Evolutionary conservation across 306 rosid genomes (phyloP).

Genomic region (Cucumis cinereus): DNA sequence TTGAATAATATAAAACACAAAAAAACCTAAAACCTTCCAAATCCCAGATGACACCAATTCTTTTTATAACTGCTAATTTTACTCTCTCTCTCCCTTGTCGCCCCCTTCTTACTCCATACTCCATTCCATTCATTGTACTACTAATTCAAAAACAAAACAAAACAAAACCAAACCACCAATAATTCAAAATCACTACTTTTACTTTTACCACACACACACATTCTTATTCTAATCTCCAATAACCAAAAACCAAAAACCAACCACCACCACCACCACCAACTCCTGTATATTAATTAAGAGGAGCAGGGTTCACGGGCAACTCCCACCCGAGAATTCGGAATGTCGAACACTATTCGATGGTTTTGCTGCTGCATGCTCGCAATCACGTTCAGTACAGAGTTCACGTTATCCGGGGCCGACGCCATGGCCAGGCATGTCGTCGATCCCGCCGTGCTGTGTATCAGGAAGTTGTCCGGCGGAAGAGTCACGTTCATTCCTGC

Average conservation of each 20-base stretch:
- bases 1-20: neutral
- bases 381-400: slow-evolving; percentile 79
- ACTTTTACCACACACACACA: neutral
- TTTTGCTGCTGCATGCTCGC: slow-evolving; percentile 96
- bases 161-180: too few species aligned
- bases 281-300: neutral
- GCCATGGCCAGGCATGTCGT: slow-evolving; percentile 76
- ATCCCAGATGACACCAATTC: neutral
- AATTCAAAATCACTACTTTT: neutral
- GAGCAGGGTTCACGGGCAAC: slow-evolving; percentile 79
- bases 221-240: neutral
- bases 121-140: too few species aligned
- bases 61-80: too few species aligned
- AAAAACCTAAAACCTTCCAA: neutral
- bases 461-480: slow-evolving; percentile 56
- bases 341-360: slow-evolving; percentile 66
- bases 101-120: too few species aligned
- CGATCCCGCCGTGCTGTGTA: slow-evolving; percentile 64
- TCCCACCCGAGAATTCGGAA: slow-evolving; percentile 79
- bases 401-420: slow-evolving; percentile 65
- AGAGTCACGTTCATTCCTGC: slow-evolving; percentile 80
- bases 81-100: too few species aligned
- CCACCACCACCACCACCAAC: neutral
- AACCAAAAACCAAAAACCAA: too few species aligned
- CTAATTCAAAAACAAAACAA: too few species aligned